phyloP scores from a whole-genome alignment of 257 asterid genomes.

The Schizonepeta tenuifolia region DNA sequence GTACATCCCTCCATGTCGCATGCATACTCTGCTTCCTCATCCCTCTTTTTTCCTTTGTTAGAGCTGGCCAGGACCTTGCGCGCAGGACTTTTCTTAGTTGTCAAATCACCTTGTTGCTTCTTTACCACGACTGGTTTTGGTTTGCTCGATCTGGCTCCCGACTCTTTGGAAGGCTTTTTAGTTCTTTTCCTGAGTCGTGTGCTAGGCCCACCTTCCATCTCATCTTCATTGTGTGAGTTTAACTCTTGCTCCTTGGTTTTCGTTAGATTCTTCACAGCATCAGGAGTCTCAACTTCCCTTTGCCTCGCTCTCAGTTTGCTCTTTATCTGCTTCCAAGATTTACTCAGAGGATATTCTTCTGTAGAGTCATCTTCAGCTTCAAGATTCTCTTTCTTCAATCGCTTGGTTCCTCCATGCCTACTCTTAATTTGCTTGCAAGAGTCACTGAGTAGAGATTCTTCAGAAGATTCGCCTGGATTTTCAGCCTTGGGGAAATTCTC shows the following conservation, averaged over 20 bases:
- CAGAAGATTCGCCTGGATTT: constrained; percentile 36
- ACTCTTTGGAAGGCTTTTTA: constrained; percentile 47
- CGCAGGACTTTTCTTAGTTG: constrained; percentile 46
- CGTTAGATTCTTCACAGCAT: constrained; percentile 41
- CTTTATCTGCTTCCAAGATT: constrained; percentile 50
- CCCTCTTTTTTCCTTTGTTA: constrained; percentile 47
- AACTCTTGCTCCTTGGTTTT: constrained; percentile 39
- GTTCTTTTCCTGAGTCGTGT: constrained; percentile 82
- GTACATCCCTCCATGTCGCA: constrained; percentile 92
- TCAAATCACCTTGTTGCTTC: constrained; percentile 48
- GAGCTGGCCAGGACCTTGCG: constrained; percentile 33
- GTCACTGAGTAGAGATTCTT: constrained; percentile 29
- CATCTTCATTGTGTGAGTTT: constrained; percentile 43
- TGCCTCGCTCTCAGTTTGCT: constrained; percentile 49
- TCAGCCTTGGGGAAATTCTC: constrained; percentile 31
- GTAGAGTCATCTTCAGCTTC: constrained; percentile 44
- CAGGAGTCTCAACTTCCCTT: constrained; percentile 45
- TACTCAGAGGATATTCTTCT: constrained; percentile 54
- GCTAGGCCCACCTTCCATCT: constrained; percentile 82
- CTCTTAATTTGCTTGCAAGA: constrained; percentile 35
- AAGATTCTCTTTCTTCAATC: constrained; percentile 36
- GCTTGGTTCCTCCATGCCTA: constrained; percentile 32
- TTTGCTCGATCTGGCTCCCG: constrained; percentile 41
- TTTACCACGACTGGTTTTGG: constrained; percentile 41
- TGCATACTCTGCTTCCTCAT: constrained; percentile 60